These are phyloP conservation scores for Wickerhamomyces bovis DNA, from an alignment of 805 yeast species.

Conservation along the genomic window DNA sequence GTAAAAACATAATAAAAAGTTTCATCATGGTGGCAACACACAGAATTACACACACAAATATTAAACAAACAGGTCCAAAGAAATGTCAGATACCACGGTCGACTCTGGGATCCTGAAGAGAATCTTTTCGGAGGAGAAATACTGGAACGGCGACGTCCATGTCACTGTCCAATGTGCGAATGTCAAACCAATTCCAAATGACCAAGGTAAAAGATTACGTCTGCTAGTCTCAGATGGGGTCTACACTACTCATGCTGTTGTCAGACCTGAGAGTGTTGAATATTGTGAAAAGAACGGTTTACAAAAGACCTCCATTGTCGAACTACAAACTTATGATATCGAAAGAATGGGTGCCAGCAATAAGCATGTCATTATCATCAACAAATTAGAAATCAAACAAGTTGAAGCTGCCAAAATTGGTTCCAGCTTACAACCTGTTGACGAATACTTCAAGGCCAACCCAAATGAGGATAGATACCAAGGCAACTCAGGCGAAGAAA, in stretches of 20 bases:
- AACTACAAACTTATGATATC: constrained; percentile 34
- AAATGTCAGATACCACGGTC: constrained; percentile 3
- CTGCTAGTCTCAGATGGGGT: constrained; percentile 48
- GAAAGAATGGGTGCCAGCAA: constrained; percentile 32
- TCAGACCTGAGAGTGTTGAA: constrained; percentile 44
- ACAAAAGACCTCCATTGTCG: constrained; percentile 37
- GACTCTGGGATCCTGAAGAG: constrained; percentile 14
- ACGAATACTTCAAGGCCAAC: constrained; percentile 51
- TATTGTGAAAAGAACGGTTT: constrained; percentile 41
- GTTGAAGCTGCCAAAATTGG: constrained; percentile 34
- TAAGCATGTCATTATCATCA: constrained; percentile 26
- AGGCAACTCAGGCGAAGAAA: constrained; percentile 16
- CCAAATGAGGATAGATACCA: constrained; percentile 43
- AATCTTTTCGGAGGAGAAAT: constrained; percentile 16
- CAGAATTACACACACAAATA: not conserved
- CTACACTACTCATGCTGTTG: constrained; percentile 44
- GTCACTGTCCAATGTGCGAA: constrained; percentile 32
- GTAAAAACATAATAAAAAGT: not conserved
- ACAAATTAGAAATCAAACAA: constrained; percentile 22
- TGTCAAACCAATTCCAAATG: constrained; percentile 32
- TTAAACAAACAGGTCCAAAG: not conserved
- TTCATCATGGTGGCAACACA: constrained; percentile 7
- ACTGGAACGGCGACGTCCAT: constrained; percentile 20
- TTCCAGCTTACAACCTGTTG: constrained; percentile 38
- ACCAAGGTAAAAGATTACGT: constrained; percentile 36